Conservation (phyloP, 208 protist species). For the Crithidia thermophila region DNA sequence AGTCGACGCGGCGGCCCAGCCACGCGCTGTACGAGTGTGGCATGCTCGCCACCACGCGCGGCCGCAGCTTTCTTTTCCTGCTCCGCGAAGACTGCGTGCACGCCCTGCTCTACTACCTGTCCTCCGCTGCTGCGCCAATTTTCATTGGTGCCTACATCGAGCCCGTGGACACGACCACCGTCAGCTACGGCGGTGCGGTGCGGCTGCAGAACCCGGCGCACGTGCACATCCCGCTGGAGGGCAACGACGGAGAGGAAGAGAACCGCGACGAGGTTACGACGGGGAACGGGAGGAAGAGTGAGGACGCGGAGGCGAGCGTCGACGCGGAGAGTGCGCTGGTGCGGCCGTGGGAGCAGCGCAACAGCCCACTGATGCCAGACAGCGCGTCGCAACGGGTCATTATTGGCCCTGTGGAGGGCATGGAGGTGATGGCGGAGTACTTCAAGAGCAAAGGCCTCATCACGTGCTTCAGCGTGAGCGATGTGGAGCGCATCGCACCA, state of each 20-base stretch:
- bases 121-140: slow-evolving; percentile 38
- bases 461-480: slow-evolving; percentile 42
- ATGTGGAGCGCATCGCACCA: slow-evolving; percentile 26
- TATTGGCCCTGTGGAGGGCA: slow-evolving; percentile 20
- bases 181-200: slow-evolving; percentile 52
- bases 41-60: slow-evolving; percentile 43
- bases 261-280: neutral
- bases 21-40: slow-evolving; percentile 47
- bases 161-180: slow-evolving; percentile 43
- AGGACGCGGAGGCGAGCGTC: neutral
- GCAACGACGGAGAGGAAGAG: neutral
- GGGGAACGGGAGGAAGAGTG: neutral
- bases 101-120: slow-evolving; percentile 48
- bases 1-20: slow-evolving; percentile 25
- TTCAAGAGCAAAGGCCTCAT: slow-evolving; percentile 39
- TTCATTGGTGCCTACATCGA: slow-evolving; percentile 58
- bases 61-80: slow-evolving; percentile 45
- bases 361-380: neutral
- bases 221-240: slow-evolving; percentile 4
- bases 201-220: slow-evolving; percentile 28
- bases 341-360: neutral
- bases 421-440: slow-evolving; percentile 39
- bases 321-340: neutral
- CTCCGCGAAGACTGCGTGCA: slow-evolving; percentile 38
- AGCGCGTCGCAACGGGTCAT: slow-evolving; percentile 8